Evolutionary conservation across 306 rosid species (phyloP).

Genomic region (Inga leiocalycina): DNA sequence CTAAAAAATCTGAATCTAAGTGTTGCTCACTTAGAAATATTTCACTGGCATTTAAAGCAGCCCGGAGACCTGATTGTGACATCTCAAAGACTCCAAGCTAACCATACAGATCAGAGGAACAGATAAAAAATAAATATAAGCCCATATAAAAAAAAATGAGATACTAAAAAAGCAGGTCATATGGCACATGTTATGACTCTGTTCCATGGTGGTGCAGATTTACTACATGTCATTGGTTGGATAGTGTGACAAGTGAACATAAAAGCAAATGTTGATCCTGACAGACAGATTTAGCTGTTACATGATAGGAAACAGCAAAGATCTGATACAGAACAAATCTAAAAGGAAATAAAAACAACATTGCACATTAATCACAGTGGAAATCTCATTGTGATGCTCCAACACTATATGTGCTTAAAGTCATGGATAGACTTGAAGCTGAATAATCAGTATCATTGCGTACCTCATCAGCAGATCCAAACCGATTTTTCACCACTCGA

Average conservation of each 20-base stretch:
- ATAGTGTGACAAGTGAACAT: background rate
- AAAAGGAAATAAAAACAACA: background rate
- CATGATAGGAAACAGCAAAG: background rate
- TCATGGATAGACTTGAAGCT: background rate
- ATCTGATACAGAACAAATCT: background rate
- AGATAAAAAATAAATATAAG: conserved; percentile 28
- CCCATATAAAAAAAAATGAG: conserved; percentile 9
- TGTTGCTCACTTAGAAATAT: conserved; percentile 77
- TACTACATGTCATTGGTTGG: background rate
- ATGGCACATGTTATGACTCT: conserved; percentile 9
- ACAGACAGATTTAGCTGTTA: background rate
- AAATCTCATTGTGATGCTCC: background rate
- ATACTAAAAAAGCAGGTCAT: conserved; percentile 19
- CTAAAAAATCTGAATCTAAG: conserved; percentile 66
- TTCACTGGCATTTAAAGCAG: conserved; percentile 73
- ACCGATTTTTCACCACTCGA: conserved; percentile 91
- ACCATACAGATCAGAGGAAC: conserved; percentile 34
- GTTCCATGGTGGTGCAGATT: conserved; percentile 17
- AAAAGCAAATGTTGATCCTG: background rate
- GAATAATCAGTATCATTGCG: conserved; percentile 19
- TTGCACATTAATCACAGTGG: background rate
- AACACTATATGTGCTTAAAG: background rate
- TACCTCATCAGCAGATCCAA: conserved; percentile 95
- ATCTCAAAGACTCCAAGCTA: conserved; percentile 98
- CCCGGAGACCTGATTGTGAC: conserved; percentile 73